Base-by-base conservation (phyloP, 2,329 filamentous ascomycete species). In the Epichloe amarillans region DNA sequence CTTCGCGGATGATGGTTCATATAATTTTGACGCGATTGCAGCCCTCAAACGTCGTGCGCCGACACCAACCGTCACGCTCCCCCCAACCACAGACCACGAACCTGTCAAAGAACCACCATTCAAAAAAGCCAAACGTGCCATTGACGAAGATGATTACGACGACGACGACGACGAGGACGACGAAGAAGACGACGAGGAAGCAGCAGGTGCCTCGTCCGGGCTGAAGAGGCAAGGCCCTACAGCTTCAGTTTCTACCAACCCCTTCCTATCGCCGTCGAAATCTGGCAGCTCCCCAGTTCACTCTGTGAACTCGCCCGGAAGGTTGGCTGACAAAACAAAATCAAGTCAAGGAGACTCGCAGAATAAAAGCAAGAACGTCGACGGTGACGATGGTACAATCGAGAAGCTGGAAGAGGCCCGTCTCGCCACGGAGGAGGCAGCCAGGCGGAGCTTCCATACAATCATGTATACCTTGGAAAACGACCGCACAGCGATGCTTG, bases 391-490 rank as follows among this genome's bases (percentile, higher is more conserved):
- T 64, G 87, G 95, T 72, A 86, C 88, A 66, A 87, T 93, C 62
- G 95, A 95, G 69, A 88, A 90, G 66, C 70, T 97, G 56, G 90
- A 97, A 66, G 87, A 95, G 63, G 88, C 88, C 58, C 93, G 93
- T 64, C 90, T 84, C 65, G 88, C 86, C 33, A 90, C 87, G 46
- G 91, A 95, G 62, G 88, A 95, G 62, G 84, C 86, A 47, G 93
- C 88, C 42, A 89, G 89, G 69, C 80, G 82, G 60, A 93, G 86
- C 68, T 97, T 96, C 67, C 85, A 95, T 63, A 94, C 88, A 10
- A 77, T 95, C 57, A 95, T 97, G 67, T 91, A 95, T 66, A 96
- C 93, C 1, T 75, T 97, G 35, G 93, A 98, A 67, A 93, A 91
- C 64, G 93, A 98, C 64, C 81, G 88, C 50, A 88, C 91, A 60